Base-by-base conservation (phyloP, 495 filamentous ascomycete species). In the Penicillium parvum region DNA sequence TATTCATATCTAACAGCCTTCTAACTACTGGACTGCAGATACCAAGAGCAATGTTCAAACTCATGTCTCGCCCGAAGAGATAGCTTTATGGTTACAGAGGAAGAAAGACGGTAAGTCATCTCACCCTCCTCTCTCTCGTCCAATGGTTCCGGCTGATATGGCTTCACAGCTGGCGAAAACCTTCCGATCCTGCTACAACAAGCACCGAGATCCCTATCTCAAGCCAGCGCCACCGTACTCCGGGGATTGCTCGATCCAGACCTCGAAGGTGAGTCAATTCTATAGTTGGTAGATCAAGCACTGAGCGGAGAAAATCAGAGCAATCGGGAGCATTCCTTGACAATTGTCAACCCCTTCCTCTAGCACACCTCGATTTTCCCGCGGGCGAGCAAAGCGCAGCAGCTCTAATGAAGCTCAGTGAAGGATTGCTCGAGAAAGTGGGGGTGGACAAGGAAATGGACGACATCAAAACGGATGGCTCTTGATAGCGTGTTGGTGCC, bases 381-480 rank as follows among this genome's bases (percentile, higher is more conserved):
- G 40, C 33, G 0, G 63, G 69, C 14, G 52, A 60, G 14, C 58
- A 61, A 16, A 60, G 53, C 19, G 71, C 69, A 3, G 44, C 55
- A 16, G 65, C 57, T 32, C 43, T 79, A 9, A 78, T 75, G 75
- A 60, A 52, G 30, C 30, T 72, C 30, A 79, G 75, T 40, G 71
- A 77, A 50, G 50, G 68, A 32, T 49, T 78, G 17, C 62, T 78
- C 0, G 68, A 65, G 3, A 49, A 26, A 30, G 22, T 2, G 3
- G 0, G 4, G 14, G 10, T 8, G 14, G n/a, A 7, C 1, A 20
- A 11, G 15, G 5, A 19, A 23, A 12, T 11, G 12, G 37, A 12
- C 7, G 17, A 14, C 7, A 17, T 19, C 2, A 7, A 27, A 7
- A n/a, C 8, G 16, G 3, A 30, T n/a, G 3, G 9, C n/a, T n/a